Conservation (phyloP, 164 flowering plant genomes). For the Buxus sempervirens region DNA sequence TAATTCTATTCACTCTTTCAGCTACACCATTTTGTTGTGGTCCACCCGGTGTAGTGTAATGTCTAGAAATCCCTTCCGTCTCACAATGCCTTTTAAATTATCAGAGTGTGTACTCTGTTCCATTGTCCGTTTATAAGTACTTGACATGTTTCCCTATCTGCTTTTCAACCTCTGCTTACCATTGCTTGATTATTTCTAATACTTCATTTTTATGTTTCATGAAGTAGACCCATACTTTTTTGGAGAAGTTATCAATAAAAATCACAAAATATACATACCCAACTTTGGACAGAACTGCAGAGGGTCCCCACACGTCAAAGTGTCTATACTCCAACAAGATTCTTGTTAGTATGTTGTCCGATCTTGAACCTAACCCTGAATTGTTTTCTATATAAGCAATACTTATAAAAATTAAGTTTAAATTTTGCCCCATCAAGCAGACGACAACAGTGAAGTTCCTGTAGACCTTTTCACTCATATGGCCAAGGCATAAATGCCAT, state of each 20-base stretch:
- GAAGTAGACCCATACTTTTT: not conserved
- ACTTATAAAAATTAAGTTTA: not conserved
- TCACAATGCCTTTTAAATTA: not conserved
- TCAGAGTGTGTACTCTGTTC: not conserved
- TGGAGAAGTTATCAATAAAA: not conserved
- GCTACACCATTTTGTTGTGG: slow-evolving; percentile 2
- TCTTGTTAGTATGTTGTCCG: not conserved
- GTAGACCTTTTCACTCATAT: not conserved
- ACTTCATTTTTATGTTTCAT: too few species aligned
- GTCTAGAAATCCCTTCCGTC: not conserved
- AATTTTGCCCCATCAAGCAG: not conserved
- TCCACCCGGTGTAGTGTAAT: not conserved
- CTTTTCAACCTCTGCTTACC: too few species aligned
- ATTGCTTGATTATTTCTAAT: too few species aligned
- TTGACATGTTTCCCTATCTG: not conserved
- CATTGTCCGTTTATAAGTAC: not conserved
- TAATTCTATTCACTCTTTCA: slow-evolving; percentile 1
- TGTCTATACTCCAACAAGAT: too few species aligned
- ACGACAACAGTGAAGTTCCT: not conserved
- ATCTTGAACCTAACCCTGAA: not conserved
- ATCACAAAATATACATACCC: too few species aligned
- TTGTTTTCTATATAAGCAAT: too few species aligned
- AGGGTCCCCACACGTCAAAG: too few species aligned
- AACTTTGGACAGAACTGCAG: too few species aligned
- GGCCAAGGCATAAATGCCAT: not conserved